Evolutionary conservation across 2,329 filamentous ascomycete genomes (phyloP), one percentile per base, ranked within the genome.

Genomic region (Colletotrichum plurivorum): DNA sequence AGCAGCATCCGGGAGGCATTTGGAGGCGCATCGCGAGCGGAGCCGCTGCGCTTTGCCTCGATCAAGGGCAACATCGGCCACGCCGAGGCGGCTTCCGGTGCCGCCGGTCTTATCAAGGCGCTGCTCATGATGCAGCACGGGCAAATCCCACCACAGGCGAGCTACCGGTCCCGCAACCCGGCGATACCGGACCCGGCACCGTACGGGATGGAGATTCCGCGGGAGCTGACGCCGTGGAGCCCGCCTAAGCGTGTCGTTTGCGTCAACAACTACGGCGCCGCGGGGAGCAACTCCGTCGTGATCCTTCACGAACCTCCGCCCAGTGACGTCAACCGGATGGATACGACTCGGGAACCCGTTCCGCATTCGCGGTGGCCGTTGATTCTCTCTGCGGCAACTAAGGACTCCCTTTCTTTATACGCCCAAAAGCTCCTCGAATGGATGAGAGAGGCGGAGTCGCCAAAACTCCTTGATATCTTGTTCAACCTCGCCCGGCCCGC

Each of bases 51-150:
- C 13, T 41, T 70, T 5, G 16, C 41, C 16, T 70, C 67, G 9
- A 56, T 70, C 16, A 70, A 70, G 16, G 61, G 67, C 2, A 87
- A 88, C 63, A 84, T 92, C 69, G 85, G 83, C 13, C 67, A 70
- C 9, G 45, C 43, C 2, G 67, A 70, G 27, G 63, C 56, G 12
- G 67, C 63, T 0, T 76, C 77, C 7, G 76, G 76, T 4, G 62
- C 72, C 6, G 75, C 73, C 0, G 73, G 73, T 1, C 31, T 78
- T 6, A 60, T 70, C 18, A 78, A 78, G 49, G 63, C 75, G 5
- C 48, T 77, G 9, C 41, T 74, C 6, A 77, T 78, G 74, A 72
- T 77, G 61, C 48, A 73, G 13, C 65, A 73, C 2, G 51, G 53
- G 2, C 43, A 60, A 9, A 72, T 76, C 12, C 73, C 76, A 0